phyloP scores from a whole-genome alignment of 108 stramenopile species.

The Chaetoceros muelleri region DNA sequence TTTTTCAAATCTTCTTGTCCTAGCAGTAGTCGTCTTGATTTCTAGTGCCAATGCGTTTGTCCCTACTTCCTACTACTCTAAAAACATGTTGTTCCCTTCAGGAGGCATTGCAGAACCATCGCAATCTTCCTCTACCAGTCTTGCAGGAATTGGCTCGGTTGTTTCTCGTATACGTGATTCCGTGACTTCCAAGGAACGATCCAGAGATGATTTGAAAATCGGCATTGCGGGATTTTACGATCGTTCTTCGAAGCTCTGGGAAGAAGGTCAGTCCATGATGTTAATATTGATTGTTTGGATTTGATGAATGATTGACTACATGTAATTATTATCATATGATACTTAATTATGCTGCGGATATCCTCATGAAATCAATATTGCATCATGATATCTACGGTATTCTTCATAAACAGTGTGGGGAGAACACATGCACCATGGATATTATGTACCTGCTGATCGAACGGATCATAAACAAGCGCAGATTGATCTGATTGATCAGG shows the following conservation, averaged over 20 bases:
- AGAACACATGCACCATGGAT: conserved; percentile 85
- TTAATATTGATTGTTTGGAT: conserved; percentile 29
- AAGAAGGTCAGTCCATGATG: conserved; percentile 84
- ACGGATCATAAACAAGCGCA: conserved; percentile 80
- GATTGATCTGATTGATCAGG: conserved; percentile 88
- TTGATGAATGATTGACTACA: conserved; percentile 3
- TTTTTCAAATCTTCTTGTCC: no score
- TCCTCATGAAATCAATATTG: no score
- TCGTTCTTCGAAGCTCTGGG: conserved; percentile 84
- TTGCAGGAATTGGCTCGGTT: conserved; percentile 22
- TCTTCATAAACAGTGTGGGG: not conserved
- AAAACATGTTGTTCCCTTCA: no score
- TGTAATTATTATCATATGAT: not conserved
- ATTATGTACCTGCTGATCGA: conserved; percentile 70
- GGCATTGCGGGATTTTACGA: conserved; percentile 97
- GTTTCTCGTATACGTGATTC: conserved; percentile 48
- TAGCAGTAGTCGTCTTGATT: no score
- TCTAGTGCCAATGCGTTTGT: no score
- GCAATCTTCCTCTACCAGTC: conserved; percentile 17
- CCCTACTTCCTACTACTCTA: no score
- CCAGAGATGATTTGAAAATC: conserved; percentile 78
- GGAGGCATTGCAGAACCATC: no score
- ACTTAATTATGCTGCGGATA: no score
- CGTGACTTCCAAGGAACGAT: conserved; percentile 49
- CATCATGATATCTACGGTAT: not conserved